Evolutionary conservation across 2,329 filamentous ascomycete species (phyloP).

Genomic region (Xylariaceae sp.): DNA sequence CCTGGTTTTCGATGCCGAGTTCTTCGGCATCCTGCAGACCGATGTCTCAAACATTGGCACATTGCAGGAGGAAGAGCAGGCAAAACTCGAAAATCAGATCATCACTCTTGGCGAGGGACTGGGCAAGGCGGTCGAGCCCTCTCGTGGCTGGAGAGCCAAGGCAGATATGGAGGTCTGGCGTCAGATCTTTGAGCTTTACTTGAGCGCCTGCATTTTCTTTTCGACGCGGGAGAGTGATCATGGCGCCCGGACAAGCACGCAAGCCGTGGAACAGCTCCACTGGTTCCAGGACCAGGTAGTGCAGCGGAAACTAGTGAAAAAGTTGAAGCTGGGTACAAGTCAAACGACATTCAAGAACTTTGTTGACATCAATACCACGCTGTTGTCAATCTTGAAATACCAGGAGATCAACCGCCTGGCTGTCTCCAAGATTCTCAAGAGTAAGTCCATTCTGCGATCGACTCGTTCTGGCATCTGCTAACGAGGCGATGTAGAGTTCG

Average conservation of each 20-base stretch:
- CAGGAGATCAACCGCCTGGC: slow-evolving; percentile 78
- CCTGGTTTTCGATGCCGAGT: slow-evolving; percentile 69
- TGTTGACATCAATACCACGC: slow-evolving; percentile 63
- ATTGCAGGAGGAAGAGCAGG: slow-evolving; percentile 62
- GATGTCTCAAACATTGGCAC: slow-evolving; percentile 65
- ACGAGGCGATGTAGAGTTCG: slow-evolving; percentile 58
- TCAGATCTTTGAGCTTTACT: slow-evolving; percentile 73
- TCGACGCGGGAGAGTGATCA: slow-evolving; percentile 68
- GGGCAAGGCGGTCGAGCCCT: slow-evolving; percentile 58
- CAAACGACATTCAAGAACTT: slow-evolving; percentile 61
- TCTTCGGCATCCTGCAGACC: slow-evolving; percentile 69
- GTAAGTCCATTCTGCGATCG: slow-evolving; percentile 38
- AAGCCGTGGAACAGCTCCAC: slow-evolving; percentile 62
- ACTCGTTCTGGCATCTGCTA: not conserved
- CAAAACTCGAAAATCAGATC: slow-evolving; percentile 59
- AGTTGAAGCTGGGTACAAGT: slow-evolving; percentile 64
- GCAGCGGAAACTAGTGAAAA: slow-evolving; percentile 51
- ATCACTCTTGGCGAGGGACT: slow-evolving; percentile 59
- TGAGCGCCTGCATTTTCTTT: slow-evolving; percentile 77
- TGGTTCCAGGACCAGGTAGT: slow-evolving; percentile 67
- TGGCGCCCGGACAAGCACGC: slow-evolving; percentile 59
- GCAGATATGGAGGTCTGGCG: slow-evolving; percentile 71
- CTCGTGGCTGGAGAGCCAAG: slow-evolving; percentile 52
- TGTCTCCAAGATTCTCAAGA: slow-evolving; percentile 80
- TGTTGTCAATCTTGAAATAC: slow-evolving; percentile 78